Evolutionary conservation across 2,329 filamentous ascomycete species (phyloP).

Genomic region (Monilinia polystroma): DNA sequence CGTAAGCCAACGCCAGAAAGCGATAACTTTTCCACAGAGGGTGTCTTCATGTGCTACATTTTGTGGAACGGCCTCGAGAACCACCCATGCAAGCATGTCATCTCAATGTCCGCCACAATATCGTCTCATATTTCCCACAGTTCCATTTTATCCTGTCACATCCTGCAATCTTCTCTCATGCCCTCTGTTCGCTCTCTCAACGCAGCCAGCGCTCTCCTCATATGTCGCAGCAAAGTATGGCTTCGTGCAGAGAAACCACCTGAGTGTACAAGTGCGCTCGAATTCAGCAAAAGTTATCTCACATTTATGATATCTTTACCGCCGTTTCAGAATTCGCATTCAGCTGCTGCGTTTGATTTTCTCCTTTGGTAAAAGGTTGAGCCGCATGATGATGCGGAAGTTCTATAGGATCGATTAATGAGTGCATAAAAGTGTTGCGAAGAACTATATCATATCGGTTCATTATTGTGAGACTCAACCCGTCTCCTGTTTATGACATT

Average conservation of each 20-base stretch:
- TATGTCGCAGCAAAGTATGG: slow-evolving; percentile 1
- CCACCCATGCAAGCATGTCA: slow-evolving; percentile 7
- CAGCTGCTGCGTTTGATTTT: neutral
- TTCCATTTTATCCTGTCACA: neutral
- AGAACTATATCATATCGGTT: neutral
- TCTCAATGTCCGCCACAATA: neutral
- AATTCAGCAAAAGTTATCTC: neutral
- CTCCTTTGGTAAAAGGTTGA: neutral
- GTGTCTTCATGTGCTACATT: neutral
- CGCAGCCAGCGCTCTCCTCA: neutral
- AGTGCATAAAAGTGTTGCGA: neutral
- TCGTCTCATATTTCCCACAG: neutral
- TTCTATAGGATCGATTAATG: neutral
- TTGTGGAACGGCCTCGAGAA: slow-evolving; percentile 4
- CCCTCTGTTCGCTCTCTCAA: neutral
- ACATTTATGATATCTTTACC: slow-evolving; percentile 15
- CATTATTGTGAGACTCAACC: neutral
- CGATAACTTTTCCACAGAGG: neutral
- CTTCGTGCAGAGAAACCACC: neutral
- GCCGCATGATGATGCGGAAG: slow-evolving; percentile 7
- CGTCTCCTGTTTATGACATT: neutral
- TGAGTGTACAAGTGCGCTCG: neutral
- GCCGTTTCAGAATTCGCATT: slow-evolving; percentile 2
- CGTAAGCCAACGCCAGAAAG: neutral
- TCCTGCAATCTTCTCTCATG: neutral